Evolutionary conservation across 306 rosid species (phyloP), one percentile per base, ranked within the genome.

Genomic region (Crotalaria pallida): DNA sequence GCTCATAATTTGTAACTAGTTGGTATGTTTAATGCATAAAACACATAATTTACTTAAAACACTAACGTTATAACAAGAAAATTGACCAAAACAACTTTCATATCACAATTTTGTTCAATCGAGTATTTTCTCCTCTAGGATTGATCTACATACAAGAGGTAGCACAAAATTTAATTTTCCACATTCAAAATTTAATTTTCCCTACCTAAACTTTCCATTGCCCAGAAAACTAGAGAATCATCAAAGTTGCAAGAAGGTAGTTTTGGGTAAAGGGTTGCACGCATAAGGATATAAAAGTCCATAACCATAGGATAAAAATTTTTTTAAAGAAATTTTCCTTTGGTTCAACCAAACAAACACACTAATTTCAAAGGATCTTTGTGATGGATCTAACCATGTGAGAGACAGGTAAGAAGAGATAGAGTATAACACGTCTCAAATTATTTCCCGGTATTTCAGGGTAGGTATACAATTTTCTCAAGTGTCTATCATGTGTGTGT

Each of bases 321-420:
- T 52, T 3, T 13, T 6, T 11, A 0, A 40, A 41, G 5, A 40
- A 40, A 40, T 2, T 43, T 61, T 36, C 38, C 24, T 34, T 15
- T 22, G 8, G 7, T 81, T 71, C 77, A 74, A 45, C 59, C 9
- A 5, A 10, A 82, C 82, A 85, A 84, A 76, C 82, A 81, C 53
- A 29, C 12, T 57, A 27, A 19, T 24, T 17, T 47, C 49, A 0
- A 10, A 0, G 44, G 1, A 69, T 70, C 21, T 56, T 44, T 51
- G 22, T 29, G 17, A 13, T 24, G 69, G 87, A 80, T 87, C 84
- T 69, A 22, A 75, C 40, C 84, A 73, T 62, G 84, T 65, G 86
- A 80, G 38, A 29, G 77, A 67, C 84, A 48, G 77, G 17, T 36
- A 73, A 70, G 76, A 44, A 51, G 23, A 43, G 57, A 51, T 29